Evolutionary conservation across 164 flowering plant genomes (phyloP), one percentile per base, ranked within the genome.

Genomic region (Tinospora cordifolia): DNA sequence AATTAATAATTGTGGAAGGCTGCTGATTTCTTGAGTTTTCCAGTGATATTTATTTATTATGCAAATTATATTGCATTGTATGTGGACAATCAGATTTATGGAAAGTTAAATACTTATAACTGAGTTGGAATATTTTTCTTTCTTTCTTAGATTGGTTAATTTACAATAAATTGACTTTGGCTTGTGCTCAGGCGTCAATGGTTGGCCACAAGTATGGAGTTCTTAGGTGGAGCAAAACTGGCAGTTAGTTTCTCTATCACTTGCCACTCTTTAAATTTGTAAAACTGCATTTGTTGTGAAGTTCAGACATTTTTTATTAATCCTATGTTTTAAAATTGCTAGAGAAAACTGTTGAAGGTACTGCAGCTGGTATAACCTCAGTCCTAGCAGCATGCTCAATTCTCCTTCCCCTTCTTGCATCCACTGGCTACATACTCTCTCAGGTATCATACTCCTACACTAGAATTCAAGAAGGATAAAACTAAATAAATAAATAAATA

Each of bases 301-400:
- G 46, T n/a, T 21, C 51, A 21, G 40, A 13, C 26, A 65, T n/a
- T 17, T 8, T 8, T 54, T 0, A 19, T 44, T 54, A 17, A 21
- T 65, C 27, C 1, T 12, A 11, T 67, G 19, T 47, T 47, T 47
- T 9, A 24, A 34, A 14, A 65, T 75, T 76, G 72, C 54, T 62
- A 94, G 98, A 90, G 82, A 94, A 92, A 89, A 94, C 99, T 2
- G 75, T 94, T 73, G 98, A 94, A 84, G 97, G 99, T 25, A 94
- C 99, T 69, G 99, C 97, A 15, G 99, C 99, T 75, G 99, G 99
- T 69, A 94, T 92, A 80, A 90, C 97, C 58, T 92, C 97, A 64
- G 95, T 94, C 64, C 81, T 94, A 46, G 91, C 81, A 46, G 89
- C 93, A 59, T 94, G 99, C 81, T 89, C 89, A 0, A 62, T 84